A percentile compares a stretch with the other conserved stretches of the same genome.
These are phyloP conservation scores for Rhododendron vialii DNA, from an alignment of 148 eudicot genomes.

Conservation along the genomic window DNA sequence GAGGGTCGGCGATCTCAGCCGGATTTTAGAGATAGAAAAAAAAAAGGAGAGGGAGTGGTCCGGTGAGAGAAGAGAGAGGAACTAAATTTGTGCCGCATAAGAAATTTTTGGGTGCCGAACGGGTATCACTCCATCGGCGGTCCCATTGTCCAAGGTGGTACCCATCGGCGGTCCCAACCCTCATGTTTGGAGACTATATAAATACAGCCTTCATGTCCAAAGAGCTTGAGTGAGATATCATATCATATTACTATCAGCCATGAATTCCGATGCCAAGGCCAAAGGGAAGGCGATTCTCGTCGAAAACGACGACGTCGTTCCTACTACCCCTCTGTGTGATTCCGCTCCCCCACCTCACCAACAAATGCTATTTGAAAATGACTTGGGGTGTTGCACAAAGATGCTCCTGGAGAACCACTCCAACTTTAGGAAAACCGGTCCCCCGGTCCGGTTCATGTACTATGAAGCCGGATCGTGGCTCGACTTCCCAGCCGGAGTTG, in stretches of 20 bases:
- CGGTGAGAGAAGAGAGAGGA: too few species aligned
- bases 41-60: too few species aligned
- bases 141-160: too few species aligned
- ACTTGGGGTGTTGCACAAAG: neutral
- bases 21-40: too few species aligned
- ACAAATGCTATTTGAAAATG: neutral
- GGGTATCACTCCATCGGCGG: too few species aligned
- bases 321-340: neutral
- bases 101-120: too few species aligned
- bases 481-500: slow-evolving; percentile 24
- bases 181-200: neutral
- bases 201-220: neutral
- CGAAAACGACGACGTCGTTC: neutral
- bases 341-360: neutral
- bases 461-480: slow-evolving; percentile 37
- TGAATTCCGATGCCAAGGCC: too few species aligned
- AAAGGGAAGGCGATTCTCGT: too few species aligned
- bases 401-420: slow-evolving; percentile 31
- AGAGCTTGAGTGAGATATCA: neutral
- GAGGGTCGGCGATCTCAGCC: too few species aligned
- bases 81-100: too few species aligned
- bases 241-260: too few species aligned
- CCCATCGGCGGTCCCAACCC: too few species aligned
- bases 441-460: slow-evolving; percentile 37
- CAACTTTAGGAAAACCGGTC: slow-evolving; percentile 38